Evolutionary conservation across 2,329 filamentous ascomycete species (phyloP).

Genomic region (Nemania abortiva): DNA sequence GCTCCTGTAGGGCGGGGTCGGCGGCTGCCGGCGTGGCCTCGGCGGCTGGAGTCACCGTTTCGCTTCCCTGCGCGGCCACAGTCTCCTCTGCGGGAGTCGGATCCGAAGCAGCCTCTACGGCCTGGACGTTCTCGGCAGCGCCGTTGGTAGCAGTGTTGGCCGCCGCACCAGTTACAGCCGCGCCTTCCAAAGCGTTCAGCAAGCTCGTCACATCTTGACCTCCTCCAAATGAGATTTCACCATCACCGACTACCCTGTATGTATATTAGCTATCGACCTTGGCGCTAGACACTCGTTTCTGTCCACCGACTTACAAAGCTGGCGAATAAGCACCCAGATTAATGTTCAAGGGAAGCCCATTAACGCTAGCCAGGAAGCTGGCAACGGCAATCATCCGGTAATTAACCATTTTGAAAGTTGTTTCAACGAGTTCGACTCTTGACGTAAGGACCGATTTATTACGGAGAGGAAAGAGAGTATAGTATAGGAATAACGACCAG

Average conservation of each 20-base stretch:
- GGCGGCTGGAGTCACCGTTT: slow-evolving; percentile 14
- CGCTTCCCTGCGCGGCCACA: slow-evolving; percentile 19
- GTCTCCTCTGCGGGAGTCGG: slow-evolving; percentile 17
- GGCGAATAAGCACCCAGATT: slow-evolving; percentile 61
- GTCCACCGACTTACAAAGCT: slow-evolving; percentile 53
- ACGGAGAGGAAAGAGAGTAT: slow-evolving; percentile 38
- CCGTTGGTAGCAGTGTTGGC: slow-evolving; percentile 42
- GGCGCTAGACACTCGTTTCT: not conserved
- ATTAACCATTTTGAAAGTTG: slow-evolving; percentile 53
- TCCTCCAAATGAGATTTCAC: slow-evolving; percentile 55
- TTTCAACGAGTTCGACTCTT: not conserved
- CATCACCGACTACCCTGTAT: slow-evolving; percentile 54
- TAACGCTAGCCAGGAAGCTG: slow-evolving; percentile 52
- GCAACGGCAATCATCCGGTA: slow-evolving; percentile 54
- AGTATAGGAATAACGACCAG: slow-evolving; percentile 52
- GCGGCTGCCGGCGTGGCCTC: slow-evolving; percentile 34
- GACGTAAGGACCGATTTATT: slow-evolving; percentile 28
- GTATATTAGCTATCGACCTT: slow-evolving; percentile 37
- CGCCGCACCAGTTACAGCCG: slow-evolving; percentile 53
- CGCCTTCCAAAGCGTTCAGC: slow-evolving; percentile 61
- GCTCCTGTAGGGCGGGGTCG: slow-evolving; percentile 53
- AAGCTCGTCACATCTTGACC: slow-evolving; percentile 59
- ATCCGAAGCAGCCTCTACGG: slow-evolving; percentile 11
- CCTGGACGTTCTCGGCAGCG: slow-evolving; percentile 29
- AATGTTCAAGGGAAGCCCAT: slow-evolving; percentile 57